These are phyloP conservation scores for Rhodocollybia butyracea DNA, from an alignment of 768 basidiomycete species.

Conservation along the genomic window DNA sequence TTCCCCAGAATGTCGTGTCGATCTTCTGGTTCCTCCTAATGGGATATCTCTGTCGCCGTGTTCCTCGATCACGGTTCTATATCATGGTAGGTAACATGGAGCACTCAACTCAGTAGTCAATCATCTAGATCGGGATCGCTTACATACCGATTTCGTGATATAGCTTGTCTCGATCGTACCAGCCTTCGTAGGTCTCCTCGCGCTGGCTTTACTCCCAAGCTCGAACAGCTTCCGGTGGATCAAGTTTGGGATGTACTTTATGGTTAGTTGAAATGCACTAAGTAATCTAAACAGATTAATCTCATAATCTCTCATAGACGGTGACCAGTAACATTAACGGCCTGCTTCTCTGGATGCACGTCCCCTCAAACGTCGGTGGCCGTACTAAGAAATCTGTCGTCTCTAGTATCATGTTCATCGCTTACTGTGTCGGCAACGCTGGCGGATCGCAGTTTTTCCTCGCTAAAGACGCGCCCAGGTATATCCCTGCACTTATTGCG, in stretches of 20 bases:
- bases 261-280: slow-evolving; percentile 8
- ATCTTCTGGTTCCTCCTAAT: slow-evolving; percentile 9
- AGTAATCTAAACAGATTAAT: no score
- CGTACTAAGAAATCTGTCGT: slow-evolving; percentile 11
- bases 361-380: slow-evolving; percentile 12
- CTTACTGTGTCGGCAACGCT: slow-evolving; percentile 10
- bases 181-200: slow-evolving; percentile 9
- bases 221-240: slow-evolving; percentile 5
- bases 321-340: slow-evolving; percentile 7
- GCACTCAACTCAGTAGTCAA: neutral
- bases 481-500: slow-evolving; percentile 6
- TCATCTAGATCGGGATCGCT: neutral
- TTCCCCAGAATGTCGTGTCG: slow-evolving; percentile 6
- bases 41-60: slow-evolving; percentile 4
- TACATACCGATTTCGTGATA: no score
- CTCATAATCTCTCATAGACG: neutral
- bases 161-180: slow-evolving; percentile 8
- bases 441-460: slow-evolving; percentile 10
- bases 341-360: slow-evolving; percentile 9
- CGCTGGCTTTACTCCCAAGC: slow-evolving; percentile 3
- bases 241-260: slow-evolving; percentile 12
- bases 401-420: slow-evolving; percentile 9
- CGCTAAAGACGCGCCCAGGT: slow-evolving; percentile 9
- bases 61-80: neutral
- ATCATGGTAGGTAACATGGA: slow-evolving; percentile 7